Base-by-base conservation (phyloP, 2,329 filamentous ascomycete genomes). In the Ascochyta rabiei region DNA sequence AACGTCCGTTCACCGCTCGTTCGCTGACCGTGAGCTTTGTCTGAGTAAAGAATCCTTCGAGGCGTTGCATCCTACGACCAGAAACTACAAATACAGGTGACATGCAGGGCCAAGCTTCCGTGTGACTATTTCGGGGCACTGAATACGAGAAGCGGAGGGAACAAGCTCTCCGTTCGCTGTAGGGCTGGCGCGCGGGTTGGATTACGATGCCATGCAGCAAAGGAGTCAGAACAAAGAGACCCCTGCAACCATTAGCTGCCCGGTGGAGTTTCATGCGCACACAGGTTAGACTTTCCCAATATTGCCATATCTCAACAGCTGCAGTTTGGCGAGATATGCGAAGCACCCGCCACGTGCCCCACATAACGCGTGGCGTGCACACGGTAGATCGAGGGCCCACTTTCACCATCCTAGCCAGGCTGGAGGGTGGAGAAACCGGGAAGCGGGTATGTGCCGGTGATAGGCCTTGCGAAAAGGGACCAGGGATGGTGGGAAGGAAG, bases 151-250 rank as follows among this genome's bases (percentile, higher is more conserved):
- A 40, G 28, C 40, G 33, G 40, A 42, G 34, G 35, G 45, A 53
- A 18, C 39, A 37, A 48, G 44, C 40, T 34, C 48, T 42, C 30
- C 43, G 33, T 46, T 8, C 2, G 46, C 35, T 44, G 35, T 57
- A 57, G 54, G 54, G 54, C 54, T 57, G 54, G 50, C 49, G 49
- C 49, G 9, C 49, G 40, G 37, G 40, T 28, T 34, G 31, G 38
- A 48, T 47, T 38, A 48, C 28, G 43, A 52, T 48, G 26, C 30
- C 24, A 52, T 52, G 48, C 16, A 44, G 18, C 41, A 16, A 6
- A 31, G 21, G 38, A 44, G 48, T 53, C 48, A 44, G 53, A 56
- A 56, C 48, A 21, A 53, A 56, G 45, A 38, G 24, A 44, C 34
- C 48, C 52, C 43, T 47, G 47, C 37, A 51, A 15, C 23, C 12